Evolutionary conservation across 345 rosid species (phyloP), one percentile per base, ranked within the genome.

Genomic region (Iberis pinnata): DNA sequence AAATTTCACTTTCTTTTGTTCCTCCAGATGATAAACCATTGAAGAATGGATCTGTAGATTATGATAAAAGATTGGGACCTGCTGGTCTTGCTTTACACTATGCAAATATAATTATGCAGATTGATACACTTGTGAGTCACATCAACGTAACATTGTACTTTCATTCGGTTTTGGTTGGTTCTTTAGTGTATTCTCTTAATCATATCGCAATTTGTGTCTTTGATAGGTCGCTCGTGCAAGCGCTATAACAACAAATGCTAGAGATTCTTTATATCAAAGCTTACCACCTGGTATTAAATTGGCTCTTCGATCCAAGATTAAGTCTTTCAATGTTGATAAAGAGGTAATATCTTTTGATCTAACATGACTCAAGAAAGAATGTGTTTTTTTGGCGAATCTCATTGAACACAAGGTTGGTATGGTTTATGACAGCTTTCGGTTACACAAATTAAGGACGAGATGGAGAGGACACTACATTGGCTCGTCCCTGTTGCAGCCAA

Each of bases 401-500:
- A 57, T 35, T 65, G 22, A 20, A 20, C 45, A 37, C 49, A 38
- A 32, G 25, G 22, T 57, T 19, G 38, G 48, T 35, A 12, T 56
- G 53, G 38, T 52, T 62, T 56, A 36, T 33, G 73, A 67, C 82
- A 92, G 98, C 83, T 83, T 52, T 70, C 84, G 11, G 80, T 83
- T 20, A 38, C 75, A 18, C 81, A 88, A 68, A 79, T 92, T 64
- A 92, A 81, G 71, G 95, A 76, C 14, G 89, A 92, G 75, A 92
- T 92, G 95, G 97, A 85, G 82, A 83, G 85, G 73, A 88, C 90
- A n/a, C 64, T 88, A 71, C 88, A 73, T 59, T 92, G 98, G 98
- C 97, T 92, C 62, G 95, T 85, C 67, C 98, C 94, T 10, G 68
- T 92, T 56, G 95, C 98, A 19, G 60, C 79, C 44, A 85, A 85